Evolutionary conservation across 2,329 filamentous ascomycete species (phyloP), one percentile per base, ranked within the genome.

Genomic region (Biscogniauxia marginata): DNA sequence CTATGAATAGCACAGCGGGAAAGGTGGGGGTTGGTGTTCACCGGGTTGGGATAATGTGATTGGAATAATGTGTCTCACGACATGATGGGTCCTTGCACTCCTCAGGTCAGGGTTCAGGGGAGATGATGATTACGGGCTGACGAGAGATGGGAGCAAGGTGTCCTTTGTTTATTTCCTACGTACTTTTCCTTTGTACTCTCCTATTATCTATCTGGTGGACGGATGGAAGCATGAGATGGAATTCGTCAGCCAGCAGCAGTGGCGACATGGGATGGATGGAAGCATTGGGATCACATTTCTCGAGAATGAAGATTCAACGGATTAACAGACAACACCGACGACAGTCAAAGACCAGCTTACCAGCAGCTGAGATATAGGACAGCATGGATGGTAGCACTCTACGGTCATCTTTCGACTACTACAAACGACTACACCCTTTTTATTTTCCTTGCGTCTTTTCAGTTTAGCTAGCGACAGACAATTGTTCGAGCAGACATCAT

Each of bases 1-100:
- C 63, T 58, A 59, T 59, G 54, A 53, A 51, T 51, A 53, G 57
- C 59, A 60, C 25, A 50, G 30, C 55, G 57, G 9, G n/a, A 54
- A 56, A 56, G 52, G 58, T 60, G 53, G 59, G 59, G 57, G 55
- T 54, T 60, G 13, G 54, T 61, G 58, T 61, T 56, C 30, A 39
- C n/a, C 30, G 9, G 30, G 30, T 39, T 39, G 30, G 30, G 30
- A 39, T 39, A 39, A 39, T 39, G 30, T 16, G 30, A 39, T n/a
- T 39, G 30, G 30, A 39, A 39, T 39, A 39, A 39, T 39, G 30
- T 39, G 30, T 39, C 30, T 39, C 30, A 39, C 30, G 30, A 39
- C 30, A 39, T 39, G 30, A 39, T 39, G 30, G 30, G 30, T 39
- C 30, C 30, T 39, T 39, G 30, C 30, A 39, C 30, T 39, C 30